These are phyloP conservation scores for Cystofilobasidium bisporidii DNA, from an alignment of 768 basidiomycete species.

Conservation along the genomic window DNA sequence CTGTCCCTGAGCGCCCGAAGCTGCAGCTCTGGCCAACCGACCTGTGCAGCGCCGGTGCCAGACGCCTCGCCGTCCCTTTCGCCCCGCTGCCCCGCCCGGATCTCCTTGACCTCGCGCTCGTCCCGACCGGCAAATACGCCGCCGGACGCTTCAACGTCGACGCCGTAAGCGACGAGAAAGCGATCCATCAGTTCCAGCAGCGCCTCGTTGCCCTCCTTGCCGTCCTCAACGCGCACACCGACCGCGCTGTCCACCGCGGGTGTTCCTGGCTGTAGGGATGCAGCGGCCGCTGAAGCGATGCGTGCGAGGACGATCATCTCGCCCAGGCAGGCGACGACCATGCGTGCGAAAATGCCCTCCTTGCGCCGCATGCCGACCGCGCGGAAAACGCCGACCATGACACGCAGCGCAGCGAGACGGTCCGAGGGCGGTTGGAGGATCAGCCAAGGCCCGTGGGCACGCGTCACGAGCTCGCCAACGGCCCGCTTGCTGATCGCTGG, in stretches of 20 bases:
- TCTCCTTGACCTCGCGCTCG: slow-evolving; percentile 15
- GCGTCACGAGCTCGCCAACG: slow-evolving; percentile 57
- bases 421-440: slow-evolving; percentile 67
- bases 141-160: slow-evolving; percentile 49
- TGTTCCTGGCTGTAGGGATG: slow-evolving; percentile 25
- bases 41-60: slow-evolving; percentile 43
- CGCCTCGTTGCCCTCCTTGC: slow-evolving; percentile 68
- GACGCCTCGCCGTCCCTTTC: background rate
- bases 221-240: slow-evolving; percentile 60
- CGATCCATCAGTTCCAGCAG: slow-evolving; percentile 55
- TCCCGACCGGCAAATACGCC: slow-evolving; percentile 9
- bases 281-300: slow-evolving; percentile 47
- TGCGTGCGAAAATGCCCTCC: slow-evolving; percentile 75
- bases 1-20: slow-evolving; percentile 88
- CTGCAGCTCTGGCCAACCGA: slow-evolving; percentile 92
- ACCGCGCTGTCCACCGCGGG: slow-evolving; percentile 49
- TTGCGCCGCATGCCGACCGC: slow-evolving; percentile 77
- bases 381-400: slow-evolving; percentile 63
- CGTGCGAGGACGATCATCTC: slow-evolving; percentile 74
- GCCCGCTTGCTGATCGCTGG: slow-evolving; percentile 39
- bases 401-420: slow-evolving; percentile 60
- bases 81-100: slow-evolving; percentile 43
- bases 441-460: slow-evolving; percentile 79
- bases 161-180: slow-evolving; percentile 67
- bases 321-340: slow-evolving; percentile 72